Conservation (phyloP, 768 basidiomycete species). For the Suillus spraguei region DNA sequence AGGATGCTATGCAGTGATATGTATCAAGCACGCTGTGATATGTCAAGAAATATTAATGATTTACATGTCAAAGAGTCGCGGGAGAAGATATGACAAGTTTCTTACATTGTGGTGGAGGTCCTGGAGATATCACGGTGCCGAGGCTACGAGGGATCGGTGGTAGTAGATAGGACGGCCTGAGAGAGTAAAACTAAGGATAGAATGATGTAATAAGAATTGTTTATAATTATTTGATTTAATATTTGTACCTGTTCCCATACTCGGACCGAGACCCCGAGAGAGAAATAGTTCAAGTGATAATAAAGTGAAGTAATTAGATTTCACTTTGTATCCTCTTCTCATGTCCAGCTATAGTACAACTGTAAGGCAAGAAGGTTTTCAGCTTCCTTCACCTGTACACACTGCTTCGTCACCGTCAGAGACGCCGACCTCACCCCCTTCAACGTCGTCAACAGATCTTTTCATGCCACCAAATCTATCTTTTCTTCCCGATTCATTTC, state of each 20-base stretch:
- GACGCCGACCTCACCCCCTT: conserved; percentile 28
- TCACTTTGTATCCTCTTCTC: background rate
- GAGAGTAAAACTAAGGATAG: background rate
- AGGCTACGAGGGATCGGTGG: conserved; percentile 5
- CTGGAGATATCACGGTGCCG: background rate
- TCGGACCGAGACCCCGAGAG: conserved; percentile 34
- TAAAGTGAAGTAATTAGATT: conserved; percentile 10
- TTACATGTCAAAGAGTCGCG: conserved; percentile 2
- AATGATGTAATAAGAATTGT: conserved; percentile 9
- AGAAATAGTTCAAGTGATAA: background rate
- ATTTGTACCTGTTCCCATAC: conserved; percentile 26
- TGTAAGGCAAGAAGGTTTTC: conserved; percentile 76
- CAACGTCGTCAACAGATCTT: conserved; percentile 34
- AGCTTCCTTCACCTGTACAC: conserved; percentile 51
- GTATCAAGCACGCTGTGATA: background rate
- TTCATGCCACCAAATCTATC: conserved; percentile 48
- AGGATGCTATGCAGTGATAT: background rate
- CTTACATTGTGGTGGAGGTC: background rate
- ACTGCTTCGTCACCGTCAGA: conserved; percentile 22
- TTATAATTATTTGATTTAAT: background rate
- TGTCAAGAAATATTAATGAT: background rate
- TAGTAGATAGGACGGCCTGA: conserved; percentile 5
- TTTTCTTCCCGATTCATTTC: conserved; percentile 56
- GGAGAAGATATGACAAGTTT: background rate
- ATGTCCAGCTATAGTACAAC: conserved; percentile 33